phyloP scores from a whole-genome alignment of 345 rosid species.

The Hibiscus tridactylites region DNA sequence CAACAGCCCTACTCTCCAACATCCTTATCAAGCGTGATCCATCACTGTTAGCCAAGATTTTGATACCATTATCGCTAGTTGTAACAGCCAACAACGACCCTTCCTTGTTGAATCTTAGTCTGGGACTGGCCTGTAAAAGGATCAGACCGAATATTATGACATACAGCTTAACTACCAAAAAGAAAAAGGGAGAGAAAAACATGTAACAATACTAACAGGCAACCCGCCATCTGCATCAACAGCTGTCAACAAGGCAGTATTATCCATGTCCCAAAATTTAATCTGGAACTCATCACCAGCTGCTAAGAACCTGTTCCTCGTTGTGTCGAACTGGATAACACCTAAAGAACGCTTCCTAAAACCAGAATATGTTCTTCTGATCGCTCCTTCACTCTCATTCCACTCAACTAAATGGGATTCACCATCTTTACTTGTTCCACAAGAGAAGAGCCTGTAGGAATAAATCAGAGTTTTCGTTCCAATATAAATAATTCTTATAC shows the following conservation, averaged over 20 bases:
- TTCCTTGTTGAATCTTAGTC: conserved; percentile 58
- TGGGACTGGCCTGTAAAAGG: conserved; percentile 46
- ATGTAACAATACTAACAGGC: conserved; percentile 31
- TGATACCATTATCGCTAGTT: conserved; percentile 50
- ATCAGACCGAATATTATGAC: neutral
- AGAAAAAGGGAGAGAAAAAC: neutral
- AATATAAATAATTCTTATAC: neutral
- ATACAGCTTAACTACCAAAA: neutral
- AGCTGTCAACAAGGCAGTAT: conserved; percentile 27
- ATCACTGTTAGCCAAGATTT: conserved; percentile 41
- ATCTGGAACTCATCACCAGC: conserved; percentile 58
- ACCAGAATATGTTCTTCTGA: conserved; percentile 47
- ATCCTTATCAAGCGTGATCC: conserved; percentile 38
- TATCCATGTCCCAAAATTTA: conserved; percentile 72
- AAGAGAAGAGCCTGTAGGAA: conserved; percentile 50
- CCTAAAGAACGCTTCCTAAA: conserved; percentile 46
- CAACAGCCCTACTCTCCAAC: conserved; percentile 33
- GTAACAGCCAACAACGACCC: conserved; percentile 56
- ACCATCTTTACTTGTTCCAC: conserved; percentile 69
- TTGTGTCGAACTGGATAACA: conserved; percentile 60
- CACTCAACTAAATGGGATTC: conserved; percentile 59
- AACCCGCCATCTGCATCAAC: conserved; percentile 60
- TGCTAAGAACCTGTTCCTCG: conserved; percentile 52
- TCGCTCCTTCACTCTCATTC: conserved; percentile 66
- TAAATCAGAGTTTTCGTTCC: neutral